Conservation (phyloP, 768 basidiomycete genomes). For the Ramaria sp. region DNA sequence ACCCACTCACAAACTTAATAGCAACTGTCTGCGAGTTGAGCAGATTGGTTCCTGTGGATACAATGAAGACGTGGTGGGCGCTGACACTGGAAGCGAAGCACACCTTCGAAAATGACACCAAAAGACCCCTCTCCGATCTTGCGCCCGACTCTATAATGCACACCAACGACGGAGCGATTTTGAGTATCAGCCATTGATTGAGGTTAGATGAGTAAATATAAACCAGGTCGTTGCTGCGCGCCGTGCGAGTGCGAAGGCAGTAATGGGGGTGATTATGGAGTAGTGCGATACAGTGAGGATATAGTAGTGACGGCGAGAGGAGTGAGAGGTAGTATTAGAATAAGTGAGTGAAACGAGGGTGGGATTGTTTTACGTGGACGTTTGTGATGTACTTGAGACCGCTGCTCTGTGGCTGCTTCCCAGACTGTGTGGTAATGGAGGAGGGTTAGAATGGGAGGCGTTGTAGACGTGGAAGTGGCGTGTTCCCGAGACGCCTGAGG, state of each 20-base stretch:
- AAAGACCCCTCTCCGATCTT: slow-evolving; percentile 99
- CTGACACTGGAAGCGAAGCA: slow-evolving; percentile 7
- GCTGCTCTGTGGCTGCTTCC: background rate
- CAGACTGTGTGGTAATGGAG: background rate
- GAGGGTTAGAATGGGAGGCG: background rate
- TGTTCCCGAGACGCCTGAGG: background rate
- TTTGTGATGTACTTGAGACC: background rate
- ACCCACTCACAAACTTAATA: slow-evolving; percentile 92
- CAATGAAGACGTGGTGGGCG: background rate
- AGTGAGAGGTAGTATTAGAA: background rate
- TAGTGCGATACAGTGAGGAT: background rate
- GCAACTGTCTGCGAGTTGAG: slow-evolving; percentile 98
- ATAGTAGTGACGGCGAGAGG: background rate
- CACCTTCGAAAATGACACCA: slow-evolving; percentile 90
- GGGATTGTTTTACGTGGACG: slow-evolving; percentile 3
- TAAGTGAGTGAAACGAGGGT: slow-evolving; percentile 1
- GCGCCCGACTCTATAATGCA: slow-evolving; percentile 96
- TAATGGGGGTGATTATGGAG: background rate
- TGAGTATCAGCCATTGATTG: slow-evolving; percentile 5
- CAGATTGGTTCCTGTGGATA: slow-evolving; percentile 74
- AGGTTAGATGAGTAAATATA: slow-evolving; percentile 1
- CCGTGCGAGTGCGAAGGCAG: background rate
- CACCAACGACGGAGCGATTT: slow-evolving; percentile 52
- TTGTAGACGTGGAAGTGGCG: background rate
- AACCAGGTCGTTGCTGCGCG: background rate